phyloP scores from a whole-genome alignment of 257 asterid genomes.

The Jasminum sambac region DNA sequence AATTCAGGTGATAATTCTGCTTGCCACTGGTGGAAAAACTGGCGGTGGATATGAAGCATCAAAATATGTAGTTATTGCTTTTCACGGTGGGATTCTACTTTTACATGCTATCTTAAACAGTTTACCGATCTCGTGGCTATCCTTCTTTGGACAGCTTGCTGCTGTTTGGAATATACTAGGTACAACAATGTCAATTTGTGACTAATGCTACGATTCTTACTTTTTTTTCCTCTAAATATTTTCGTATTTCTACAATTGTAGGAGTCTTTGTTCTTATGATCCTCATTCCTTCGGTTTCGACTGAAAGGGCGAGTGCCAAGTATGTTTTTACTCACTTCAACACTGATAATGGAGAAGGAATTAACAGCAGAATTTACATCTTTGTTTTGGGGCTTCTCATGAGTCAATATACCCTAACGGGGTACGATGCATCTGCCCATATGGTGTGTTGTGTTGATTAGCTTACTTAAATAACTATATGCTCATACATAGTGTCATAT shows the following conservation, averaged over 20 bases:
- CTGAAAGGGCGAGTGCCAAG: constrained; percentile 70
- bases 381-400: constrained; percentile 87
- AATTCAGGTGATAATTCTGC: constrained; percentile 89
- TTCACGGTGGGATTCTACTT: constrained; percentile 74
- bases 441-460: constrained; percentile 58
- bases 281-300: constrained; percentile 76
- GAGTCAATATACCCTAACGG: constrained; percentile 90
- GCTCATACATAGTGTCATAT: background rate
- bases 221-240: constrained; percentile 12
- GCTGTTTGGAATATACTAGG: constrained; percentile 96
- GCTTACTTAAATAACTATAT: background rate
- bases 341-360: constrained; percentile 69
- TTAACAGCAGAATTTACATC: constrained; percentile 62
- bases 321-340: constrained; percentile 87
- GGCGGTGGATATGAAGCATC: constrained; percentile 93
- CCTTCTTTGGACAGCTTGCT: constrained; percentile 81
- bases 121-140: constrained; percentile 77
- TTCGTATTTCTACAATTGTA: constrained; percentile 31
- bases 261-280: constrained; percentile 96
- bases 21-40: constrained; percentile 79
- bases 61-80: constrained; percentile 70
- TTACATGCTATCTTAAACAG: constrained; percentile 78
- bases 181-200: background rate
- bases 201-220: background rate
- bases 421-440: constrained; percentile 97